A percentile compares a stretch with the other conserved stretches of the same genome.
Evolutionary conservation across 1,139 yeast species (phyloP).

Genomic region (Yamadazyma friedrichii): DNA sequence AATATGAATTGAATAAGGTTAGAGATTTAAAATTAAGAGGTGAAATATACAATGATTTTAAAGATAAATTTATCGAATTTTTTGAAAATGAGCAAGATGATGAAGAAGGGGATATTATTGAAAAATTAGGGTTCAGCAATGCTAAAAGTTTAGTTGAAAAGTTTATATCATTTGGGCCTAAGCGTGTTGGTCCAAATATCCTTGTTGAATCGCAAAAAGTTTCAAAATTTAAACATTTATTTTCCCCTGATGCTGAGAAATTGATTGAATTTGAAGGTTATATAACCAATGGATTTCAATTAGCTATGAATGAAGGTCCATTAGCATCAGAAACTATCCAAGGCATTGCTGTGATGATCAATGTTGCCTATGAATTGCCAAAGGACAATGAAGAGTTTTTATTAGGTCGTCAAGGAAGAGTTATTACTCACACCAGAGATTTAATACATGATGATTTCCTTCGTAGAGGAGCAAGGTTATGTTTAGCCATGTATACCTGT

Average conservation of each 20-base stretch:
- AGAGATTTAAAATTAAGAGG: slow-evolving; percentile 16
- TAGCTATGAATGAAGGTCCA: slow-evolving; percentile 85
- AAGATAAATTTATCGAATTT: slow-evolving; percentile 27
- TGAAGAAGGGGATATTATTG: slow-evolving; percentile 3
- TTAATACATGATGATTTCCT: slow-evolving; percentile 67
- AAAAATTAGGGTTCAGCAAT: slow-evolving; percentile 16
- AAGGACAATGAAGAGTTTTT: slow-evolving; percentile 30
- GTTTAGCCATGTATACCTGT: slow-evolving; percentile 90
- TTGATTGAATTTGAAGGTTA: slow-evolving; percentile 60
- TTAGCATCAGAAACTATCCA: slow-evolving; percentile 84
- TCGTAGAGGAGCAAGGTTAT: slow-evolving; percentile 82
- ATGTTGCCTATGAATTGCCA: slow-evolving; percentile 19
- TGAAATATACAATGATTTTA: slow-evolving; percentile 5
- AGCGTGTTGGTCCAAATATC: slow-evolving; percentile 72
- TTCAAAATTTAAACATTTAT: slow-evolving; percentile 32
- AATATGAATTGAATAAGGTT: slow-evolving; percentile 28
- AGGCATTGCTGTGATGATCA: slow-evolving; percentile 62
- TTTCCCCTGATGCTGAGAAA: slow-evolving; percentile 17
- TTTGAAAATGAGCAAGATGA: slow-evolving; percentile 24
- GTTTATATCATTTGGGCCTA: slow-evolving; percentile 76
- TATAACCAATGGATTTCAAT: slow-evolving; percentile 78
- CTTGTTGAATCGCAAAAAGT: slow-evolving; percentile 53
- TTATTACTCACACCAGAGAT: slow-evolving; percentile 73
- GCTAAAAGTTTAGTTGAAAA: slow-evolving; percentile 35
- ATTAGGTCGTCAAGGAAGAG: slow-evolving; percentile 59